Percentiles rank a stretch among this genome's conserved stretches.
Conservation (phyloP, 768 basidiomycete genomes). For the Leccinellum rugosiceps region DNA sequence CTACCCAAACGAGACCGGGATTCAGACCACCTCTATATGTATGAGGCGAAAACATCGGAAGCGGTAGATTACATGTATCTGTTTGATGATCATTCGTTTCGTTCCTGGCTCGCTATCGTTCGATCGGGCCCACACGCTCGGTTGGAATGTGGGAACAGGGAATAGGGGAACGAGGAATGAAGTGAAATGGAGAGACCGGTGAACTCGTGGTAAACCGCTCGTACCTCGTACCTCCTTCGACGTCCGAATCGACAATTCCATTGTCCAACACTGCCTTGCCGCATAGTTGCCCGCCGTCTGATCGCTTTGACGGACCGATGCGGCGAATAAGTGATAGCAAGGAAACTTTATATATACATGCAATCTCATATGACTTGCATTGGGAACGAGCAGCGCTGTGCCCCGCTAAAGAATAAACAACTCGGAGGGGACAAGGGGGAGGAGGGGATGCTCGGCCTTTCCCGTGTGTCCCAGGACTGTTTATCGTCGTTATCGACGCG, state of each 20-base stretch:
- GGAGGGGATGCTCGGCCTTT: neutral
- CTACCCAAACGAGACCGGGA: neutral
- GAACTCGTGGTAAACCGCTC: neutral
- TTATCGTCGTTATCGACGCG: neutral
- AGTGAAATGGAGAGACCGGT: neutral
- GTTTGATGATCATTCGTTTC: neutral
- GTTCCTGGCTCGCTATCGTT: neutral
- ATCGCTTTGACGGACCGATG: neutral
- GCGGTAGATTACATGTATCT: neutral
- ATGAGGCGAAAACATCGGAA: neutral
- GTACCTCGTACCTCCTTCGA: neutral
- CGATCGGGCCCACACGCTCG: neutral
- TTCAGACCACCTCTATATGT: neutral
- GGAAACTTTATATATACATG: neutral
- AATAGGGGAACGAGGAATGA: neutral
- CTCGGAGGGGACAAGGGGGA: neutral
- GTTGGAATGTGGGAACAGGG: neutral
- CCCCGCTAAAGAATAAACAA: neutral
- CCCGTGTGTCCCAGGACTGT: neutral
- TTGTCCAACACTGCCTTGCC: neutral
- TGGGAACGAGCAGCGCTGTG: neutral
- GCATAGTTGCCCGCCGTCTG: neutral
- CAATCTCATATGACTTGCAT: neutral
- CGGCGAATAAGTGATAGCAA: neutral
- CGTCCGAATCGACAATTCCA: too few relatives aligned